Percentiles rank a stretch among this genome's conserved stretches.
These are phyloP conservation scores for Aspergillus novoparasiticus DNA, from an alignment of 2,329 filamentous ascomycete species.

Conservation along the genomic window DNA sequence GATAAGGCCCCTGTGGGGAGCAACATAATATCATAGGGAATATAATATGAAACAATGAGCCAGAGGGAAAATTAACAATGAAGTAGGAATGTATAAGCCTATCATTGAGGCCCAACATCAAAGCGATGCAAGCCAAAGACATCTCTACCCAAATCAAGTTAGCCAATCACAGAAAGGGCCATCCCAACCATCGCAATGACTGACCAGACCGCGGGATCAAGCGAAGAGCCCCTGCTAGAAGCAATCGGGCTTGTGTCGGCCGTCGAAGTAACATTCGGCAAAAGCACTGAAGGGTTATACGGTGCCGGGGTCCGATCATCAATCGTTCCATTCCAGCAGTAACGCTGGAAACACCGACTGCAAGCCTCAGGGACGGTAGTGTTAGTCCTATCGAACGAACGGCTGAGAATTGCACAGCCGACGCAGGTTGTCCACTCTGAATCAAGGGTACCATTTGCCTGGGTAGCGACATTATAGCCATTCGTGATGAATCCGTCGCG, in stretches of 20 bases:
- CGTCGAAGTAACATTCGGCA: too few species aligned
- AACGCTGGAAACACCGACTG: conserved; percentile 70
- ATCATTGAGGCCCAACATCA: not conserved
- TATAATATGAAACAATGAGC: not conserved
- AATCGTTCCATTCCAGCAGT: conserved; percentile 84
- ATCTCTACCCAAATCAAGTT: not conserved
- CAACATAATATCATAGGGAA: not conserved
- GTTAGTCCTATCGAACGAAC: conserved; percentile 70
- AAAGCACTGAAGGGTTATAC: not conserved
- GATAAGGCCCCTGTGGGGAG: not conserved
- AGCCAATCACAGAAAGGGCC: not conserved
- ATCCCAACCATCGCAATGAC: too few species aligned
- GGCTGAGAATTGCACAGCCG: conserved; percentile 76
- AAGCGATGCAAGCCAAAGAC: not conserved
- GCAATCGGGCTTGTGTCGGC: too few species aligned
- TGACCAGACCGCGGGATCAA: too few species aligned
- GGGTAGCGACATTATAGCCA: conserved; percentile 77
- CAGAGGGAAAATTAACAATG: not conserved
- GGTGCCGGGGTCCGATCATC: conserved; percentile 30
- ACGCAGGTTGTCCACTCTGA: conserved; percentile 76
- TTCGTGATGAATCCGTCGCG: conserved; percentile 80
- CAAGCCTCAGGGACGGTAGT: conserved; percentile 70
- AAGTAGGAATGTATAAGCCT: not conserved
- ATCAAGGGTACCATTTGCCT: conserved; percentile 75
- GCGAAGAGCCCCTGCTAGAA: too few species aligned